Evolutionary conservation across 2,329 filamentous ascomycete species (phyloP).

Genomic region (Dactylellina haptotyla): DNA sequence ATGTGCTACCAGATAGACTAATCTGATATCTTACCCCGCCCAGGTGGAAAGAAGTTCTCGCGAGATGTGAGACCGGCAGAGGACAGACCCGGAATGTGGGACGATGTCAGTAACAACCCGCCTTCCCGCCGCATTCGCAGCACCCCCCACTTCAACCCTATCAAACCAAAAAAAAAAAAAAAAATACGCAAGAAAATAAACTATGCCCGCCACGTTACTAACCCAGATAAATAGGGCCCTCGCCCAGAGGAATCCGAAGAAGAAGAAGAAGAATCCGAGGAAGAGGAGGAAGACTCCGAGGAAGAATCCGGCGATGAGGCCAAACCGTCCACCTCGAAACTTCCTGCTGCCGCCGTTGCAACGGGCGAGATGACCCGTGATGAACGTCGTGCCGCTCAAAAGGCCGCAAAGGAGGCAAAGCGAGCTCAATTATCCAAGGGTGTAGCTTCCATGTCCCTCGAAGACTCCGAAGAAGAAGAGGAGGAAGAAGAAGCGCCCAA

Average conservation of each 20-base stretch:
- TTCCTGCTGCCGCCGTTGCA: conserved; percentile 56
- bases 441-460: conserved; percentile 85
- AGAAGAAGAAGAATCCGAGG: conserved; percentile 64
- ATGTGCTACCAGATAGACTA: not conserved
- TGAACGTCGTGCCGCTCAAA: conserved; percentile 84
- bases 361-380: conserved; percentile 77
- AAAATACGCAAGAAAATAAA: too few species aligned
- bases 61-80: conserved; percentile 88
- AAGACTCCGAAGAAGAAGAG: conserved; percentile 72
- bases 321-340: conserved; percentile 62
- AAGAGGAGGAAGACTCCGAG: conserved; percentile 65
- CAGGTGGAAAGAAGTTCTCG: conserved; percentile 95
- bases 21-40: not conserved
- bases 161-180: too few species aligned
- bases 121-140: too few species aligned
- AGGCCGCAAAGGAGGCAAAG: conserved; percentile 89
- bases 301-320: conserved; percentile 66
- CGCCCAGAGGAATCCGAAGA: conserved; percentile 65
- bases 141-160: too few species aligned
- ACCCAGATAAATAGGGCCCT: conserved; percentile 61
- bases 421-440: conserved; percentile 74
- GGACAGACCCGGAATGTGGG: conserved; percentile 88
- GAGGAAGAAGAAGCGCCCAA: conserved; percentile 65
- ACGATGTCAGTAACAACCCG: conserved; percentile 66
- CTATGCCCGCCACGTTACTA: too few species aligned